phyloP scores from a whole-genome alignment of 441 rosid species.

The Kokia cookei region DNA sequence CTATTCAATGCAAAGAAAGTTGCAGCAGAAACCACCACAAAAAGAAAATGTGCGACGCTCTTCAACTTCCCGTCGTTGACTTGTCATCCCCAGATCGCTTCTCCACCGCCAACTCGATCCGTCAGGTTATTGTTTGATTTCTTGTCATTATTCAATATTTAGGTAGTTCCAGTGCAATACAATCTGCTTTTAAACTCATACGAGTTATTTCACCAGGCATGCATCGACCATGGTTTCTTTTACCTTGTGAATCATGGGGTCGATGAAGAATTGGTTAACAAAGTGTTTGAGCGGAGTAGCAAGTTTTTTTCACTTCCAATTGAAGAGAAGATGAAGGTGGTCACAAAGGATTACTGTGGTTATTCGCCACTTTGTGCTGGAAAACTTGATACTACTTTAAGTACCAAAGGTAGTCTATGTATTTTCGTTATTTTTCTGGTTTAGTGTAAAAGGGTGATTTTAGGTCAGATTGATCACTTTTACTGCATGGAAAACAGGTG shows the following conservation, averaged over 20 bases:
- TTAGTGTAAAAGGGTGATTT: not conserved
- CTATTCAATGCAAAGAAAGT: too few relatives aligned
- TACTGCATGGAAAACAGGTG: not conserved
- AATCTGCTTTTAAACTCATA: not conserved
- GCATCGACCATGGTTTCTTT: constrained; percentile 75
- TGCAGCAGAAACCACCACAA: not conserved
- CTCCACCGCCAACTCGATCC: constrained; percentile 46
- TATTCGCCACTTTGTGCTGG: constrained; percentile 58
- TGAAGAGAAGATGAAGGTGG: constrained; percentile 48
- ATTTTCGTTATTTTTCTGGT: too few relatives aligned
- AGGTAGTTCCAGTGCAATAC: not conserved
- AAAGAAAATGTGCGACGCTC: constrained; percentile 19
- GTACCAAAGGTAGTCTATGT: constrained; percentile 36
- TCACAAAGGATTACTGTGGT: constrained; percentile 49
- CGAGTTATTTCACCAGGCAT: constrained; percentile 38
- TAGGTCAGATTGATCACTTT: not conserved
- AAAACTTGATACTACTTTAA: constrained; percentile 44
- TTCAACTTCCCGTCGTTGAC: constrained; percentile 51
- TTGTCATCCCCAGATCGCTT: constrained; percentile 37
- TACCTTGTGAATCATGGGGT: constrained; percentile 77
- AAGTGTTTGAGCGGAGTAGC: constrained; percentile 41
- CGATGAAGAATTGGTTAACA: constrained; percentile 31
- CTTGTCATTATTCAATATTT: not conserved
- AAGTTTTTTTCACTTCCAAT: constrained; percentile 56
- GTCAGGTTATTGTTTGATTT: constrained; percentile 32